Conservation (phyloP, 2,329 filamentous ascomycete species). For the Stemphylium beticola region DNA sequence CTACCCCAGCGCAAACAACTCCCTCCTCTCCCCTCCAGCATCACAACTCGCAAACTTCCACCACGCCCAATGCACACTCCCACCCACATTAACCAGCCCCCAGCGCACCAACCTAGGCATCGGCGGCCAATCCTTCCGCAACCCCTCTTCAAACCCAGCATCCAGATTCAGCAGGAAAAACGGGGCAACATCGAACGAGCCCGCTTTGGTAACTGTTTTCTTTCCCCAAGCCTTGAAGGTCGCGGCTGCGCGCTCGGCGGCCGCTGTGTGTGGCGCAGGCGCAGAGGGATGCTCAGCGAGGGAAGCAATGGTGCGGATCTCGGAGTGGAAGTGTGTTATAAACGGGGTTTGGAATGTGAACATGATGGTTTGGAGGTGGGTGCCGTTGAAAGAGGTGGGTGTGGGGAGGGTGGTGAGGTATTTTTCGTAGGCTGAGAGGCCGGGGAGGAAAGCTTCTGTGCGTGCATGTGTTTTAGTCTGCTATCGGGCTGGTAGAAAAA, state of each 20-base stretch:
- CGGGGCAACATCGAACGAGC: constrained; percentile 65
- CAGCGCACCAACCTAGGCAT: constrained; percentile 67
- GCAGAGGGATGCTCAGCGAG: constrained; percentile 58
- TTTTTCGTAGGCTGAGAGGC: constrained; percentile 29
- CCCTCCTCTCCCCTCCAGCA: constrained; percentile 58
- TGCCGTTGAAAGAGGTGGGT: constrained; percentile 29
- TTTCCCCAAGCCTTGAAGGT: constrained; percentile 69
- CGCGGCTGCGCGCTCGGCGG: constrained; percentile 53
- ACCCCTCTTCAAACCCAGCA: constrained; percentile 62
- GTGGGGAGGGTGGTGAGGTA: constrained; percentile 31
- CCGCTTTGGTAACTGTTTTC: constrained; percentile 67
- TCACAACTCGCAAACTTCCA: constrained; percentile 72
- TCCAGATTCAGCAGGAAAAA: constrained; percentile 71
- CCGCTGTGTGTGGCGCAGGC: constrained; percentile 54
- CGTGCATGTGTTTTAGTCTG: no score
- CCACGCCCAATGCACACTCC: constrained; percentile 62
- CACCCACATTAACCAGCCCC: constrained; percentile 65
- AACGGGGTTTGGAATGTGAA: constrained; percentile 35
- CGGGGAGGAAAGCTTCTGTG: constrained; percentile 37
- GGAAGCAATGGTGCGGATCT: constrained; percentile 42
- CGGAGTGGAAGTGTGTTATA: constrained; percentile 41
- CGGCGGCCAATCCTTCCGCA: constrained; percentile 69
- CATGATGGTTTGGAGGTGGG: constrained; percentile 36
- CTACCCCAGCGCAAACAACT: constrained; percentile 32
- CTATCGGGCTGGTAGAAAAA: no score